Evolutionary conservation across 371 early-diverging fungal genomes (phyloP).

Genomic region (Rhizopus stolonifer): DNA sequence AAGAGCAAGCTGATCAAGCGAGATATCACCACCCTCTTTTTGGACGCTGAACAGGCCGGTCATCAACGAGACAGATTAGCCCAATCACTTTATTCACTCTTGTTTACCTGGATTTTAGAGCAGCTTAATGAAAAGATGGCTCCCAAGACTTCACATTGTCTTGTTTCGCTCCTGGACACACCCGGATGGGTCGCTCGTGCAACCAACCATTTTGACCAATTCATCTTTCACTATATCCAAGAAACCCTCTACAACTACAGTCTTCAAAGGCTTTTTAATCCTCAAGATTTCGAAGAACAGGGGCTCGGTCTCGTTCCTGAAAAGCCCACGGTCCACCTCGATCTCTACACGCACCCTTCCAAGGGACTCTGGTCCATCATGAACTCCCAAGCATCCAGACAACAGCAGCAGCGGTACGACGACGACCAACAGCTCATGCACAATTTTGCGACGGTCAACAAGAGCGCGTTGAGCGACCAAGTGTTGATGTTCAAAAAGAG

Average conservation of each 20-base stretch:
- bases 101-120: conserved; percentile 86
- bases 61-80: conserved; percentile 79
- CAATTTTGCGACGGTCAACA: conserved; percentile 41
- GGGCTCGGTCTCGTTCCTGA: conserved; percentile 43
- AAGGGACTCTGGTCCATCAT: conserved; percentile 59
- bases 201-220: conserved; percentile 61
- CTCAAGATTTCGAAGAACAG: conserved; percentile 44
- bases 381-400: conserved; percentile 46
- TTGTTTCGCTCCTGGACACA: conserved; percentile 68
- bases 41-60: conserved; percentile 69
- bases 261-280: conserved; percentile 58
- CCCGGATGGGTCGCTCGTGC: conserved; percentile 42
- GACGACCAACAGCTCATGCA: conserved; percentile 35
- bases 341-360: conserved; percentile 44
- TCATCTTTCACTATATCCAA: conserved; percentile 77
- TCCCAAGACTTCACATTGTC: conserved; percentile 61
- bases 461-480: conserved; percentile 22
- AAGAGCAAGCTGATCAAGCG: conserved; percentile 74
- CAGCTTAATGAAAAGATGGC: conserved; percentile 76
- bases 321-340: conserved; percentile 25
- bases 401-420: conserved; percentile 31
- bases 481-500: conserved; percentile 37
- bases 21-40: conserved; percentile 85
- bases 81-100: conserved; percentile 71
- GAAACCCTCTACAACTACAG: conserved; percentile 76